These are phyloP conservation scores for Mycosarcoma mackinlayi DNA, from an alignment of 1,284 basidiomycete species.

Conservation along the genomic window DNA sequence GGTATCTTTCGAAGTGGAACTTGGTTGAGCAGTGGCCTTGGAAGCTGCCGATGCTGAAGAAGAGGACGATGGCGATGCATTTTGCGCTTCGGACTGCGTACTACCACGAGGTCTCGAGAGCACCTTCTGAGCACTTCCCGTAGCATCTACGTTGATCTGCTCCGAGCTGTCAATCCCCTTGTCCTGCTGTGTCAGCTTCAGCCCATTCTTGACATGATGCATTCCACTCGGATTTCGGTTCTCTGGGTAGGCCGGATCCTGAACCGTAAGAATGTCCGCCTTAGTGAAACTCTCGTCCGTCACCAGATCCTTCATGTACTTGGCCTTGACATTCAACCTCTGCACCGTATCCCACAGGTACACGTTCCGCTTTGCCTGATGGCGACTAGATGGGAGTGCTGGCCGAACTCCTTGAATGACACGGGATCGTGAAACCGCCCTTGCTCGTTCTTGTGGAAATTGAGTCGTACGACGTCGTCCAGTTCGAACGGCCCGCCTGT, in stretches of 20 bases:
- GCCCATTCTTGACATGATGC: slow-evolving; percentile 65
- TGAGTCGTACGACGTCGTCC: slow-evolving; percentile 84
- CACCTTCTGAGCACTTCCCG: slow-evolving; percentile 62
- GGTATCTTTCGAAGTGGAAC: neutral
- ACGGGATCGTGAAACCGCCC: slow-evolving; percentile 69
- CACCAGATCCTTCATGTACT: slow-evolving; percentile 81
- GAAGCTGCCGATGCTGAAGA: neutral
- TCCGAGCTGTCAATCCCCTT: slow-evolving; percentile 54
- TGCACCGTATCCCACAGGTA: slow-evolving; percentile 80
- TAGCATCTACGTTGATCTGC: slow-evolving; percentile 63
- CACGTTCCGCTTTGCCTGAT: slow-evolving; percentile 77
- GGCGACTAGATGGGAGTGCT: slow-evolving; percentile 70
- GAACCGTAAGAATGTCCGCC: slow-evolving; percentile 87
- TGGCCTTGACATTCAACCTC: slow-evolving; percentile 78
- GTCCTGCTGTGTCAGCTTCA: slow-evolving; percentile 56
- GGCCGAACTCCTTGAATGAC: slow-evolving; percentile 72
- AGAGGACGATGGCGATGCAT: neutral
- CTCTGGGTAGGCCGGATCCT: slow-evolving; percentile 69
- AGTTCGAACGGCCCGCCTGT: slow-evolving; percentile 83
- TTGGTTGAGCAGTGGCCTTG: neutral
- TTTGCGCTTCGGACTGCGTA: neutral
- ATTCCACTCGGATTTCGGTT: slow-evolving; percentile 24
- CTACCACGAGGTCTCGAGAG: slow-evolving; percentile 38
- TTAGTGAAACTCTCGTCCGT: slow-evolving; percentile 82
- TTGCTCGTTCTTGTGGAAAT: slow-evolving; percentile 75